Evolutionary conservation across 1,284 basidiomycete genomes (phyloP), one percentile per base, ranked within the genome.

Genomic region (Pseudozyma thailandica): DNA sequence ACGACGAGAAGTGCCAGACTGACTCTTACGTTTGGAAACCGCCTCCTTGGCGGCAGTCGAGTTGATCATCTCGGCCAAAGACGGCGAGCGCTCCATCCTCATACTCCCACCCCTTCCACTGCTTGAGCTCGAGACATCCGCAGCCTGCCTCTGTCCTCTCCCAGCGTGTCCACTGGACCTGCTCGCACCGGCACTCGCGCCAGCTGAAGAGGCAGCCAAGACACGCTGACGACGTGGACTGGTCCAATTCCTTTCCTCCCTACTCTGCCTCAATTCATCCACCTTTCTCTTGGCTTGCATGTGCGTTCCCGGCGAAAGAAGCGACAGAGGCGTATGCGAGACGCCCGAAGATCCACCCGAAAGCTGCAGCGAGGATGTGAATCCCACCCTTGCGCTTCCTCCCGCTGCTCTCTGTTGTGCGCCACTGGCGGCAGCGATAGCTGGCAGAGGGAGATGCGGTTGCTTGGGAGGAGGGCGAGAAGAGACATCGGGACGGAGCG

Each of bases 261-360:
- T 41, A 33, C 58, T 59, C 23, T 54, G 28, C 0, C 63, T 38
- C 13, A 72, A 28, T 48, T 59, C 59, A 20, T 54, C 47, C 45
- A 60, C 70, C 38, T 68, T 66, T 2, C 21, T 21, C 13, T 47
- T 51, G 0, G 70, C 70, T 1, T 38, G 31, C 1, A 44, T 28
- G 30, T 72, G 70, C 43, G 63, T 63, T n/a, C 51, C 51, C 7
- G 63, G 63, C 21, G 63, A 63, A 18, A 72, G 60, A 8, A 72
- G 30, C n/a, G 63, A 63, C 1, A 72, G 44, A 3, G 70, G 63
- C 18, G 70, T 72, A 13, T 66, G 70, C 6, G 68, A 64, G 3
- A 71, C 61, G 0, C 57, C 53, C 1, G 52, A 57, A 1, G 68
- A 64, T n/a, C 68, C 57, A 27, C 68, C 68, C 0, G 44, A 20